A percentile compares a stretch with the other conserved stretches of the same genome.
phyloP scores from a whole-genome alignment of 257 asterid species.

The Solanum megistacrolobum region DNA sequence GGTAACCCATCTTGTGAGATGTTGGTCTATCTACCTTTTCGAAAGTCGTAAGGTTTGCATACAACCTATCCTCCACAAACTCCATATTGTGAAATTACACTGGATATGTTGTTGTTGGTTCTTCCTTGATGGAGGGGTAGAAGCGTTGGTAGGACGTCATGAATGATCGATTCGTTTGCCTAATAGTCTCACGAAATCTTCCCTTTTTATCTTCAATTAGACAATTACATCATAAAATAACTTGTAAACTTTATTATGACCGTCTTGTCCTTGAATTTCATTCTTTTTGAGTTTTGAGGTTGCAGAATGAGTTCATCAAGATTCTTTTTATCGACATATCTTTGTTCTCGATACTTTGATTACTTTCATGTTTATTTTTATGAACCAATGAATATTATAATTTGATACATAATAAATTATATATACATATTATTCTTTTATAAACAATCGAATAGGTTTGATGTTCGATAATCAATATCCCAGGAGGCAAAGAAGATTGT shows the following conservation, averaged over 20 bases:
- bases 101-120: not conserved
- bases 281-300: not conserved
- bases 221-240: not conserved
- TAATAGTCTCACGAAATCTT: not conserved
- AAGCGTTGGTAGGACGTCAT: not conserved
- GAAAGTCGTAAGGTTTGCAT: fast-evolving
- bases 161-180: not conserved
- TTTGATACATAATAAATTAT: not conserved
- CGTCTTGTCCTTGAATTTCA: not conserved
- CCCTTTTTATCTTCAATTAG: not conserved
- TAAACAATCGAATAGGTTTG: not conserved
- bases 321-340: not conserved
- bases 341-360: not conserved
- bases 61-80: too few relatives aligned
- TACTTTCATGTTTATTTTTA: not conserved
- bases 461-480: not conserved
- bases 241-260: not conserved
- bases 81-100: too few relatives aligned
- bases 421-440: too few relatives aligned
- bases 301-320: not conserved
- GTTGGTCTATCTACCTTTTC: not conserved
- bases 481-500: not conserved
- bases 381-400: not conserved
- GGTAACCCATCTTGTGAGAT: not conserved
- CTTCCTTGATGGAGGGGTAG: not conserved